Evolutionary conservation across 805 yeast species (phyloP).

Genomic region (Zygosaccharomyces bailii): DNA sequence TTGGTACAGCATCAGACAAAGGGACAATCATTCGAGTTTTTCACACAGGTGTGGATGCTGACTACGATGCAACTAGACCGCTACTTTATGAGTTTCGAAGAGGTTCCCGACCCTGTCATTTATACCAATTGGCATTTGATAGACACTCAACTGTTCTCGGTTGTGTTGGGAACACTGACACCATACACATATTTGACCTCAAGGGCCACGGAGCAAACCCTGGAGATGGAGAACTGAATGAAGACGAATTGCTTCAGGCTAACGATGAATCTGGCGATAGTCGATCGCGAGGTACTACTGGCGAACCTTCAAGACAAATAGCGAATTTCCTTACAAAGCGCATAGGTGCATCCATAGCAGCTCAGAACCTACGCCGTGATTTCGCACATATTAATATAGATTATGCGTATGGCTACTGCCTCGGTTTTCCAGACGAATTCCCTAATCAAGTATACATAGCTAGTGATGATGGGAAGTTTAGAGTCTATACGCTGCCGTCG

Average conservation of each 20-base stretch:
- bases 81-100: constrained; percentile 56
- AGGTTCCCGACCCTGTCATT: constrained; percentile 70
- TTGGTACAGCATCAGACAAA: constrained; percentile 67
- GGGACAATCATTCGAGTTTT: constrained; percentile 71
- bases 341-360: constrained; percentile 30
- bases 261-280: constrained; percentile 11
- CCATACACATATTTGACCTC: constrained; percentile 81
- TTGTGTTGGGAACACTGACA: constrained; percentile 82
- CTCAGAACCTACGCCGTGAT: constrained; percentile 31
- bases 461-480: constrained; percentile 30
- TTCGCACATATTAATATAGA: constrained; percentile 30
- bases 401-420: constrained; percentile 20
- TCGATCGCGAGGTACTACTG: constrained; percentile 7
- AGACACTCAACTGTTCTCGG: constrained; percentile 58
- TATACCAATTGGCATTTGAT: constrained; percentile 67
- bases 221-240: constrained; percentile 9
- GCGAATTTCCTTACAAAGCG: constrained; percentile 27
- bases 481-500: constrained; percentile 30
- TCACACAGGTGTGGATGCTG: constrained; percentile 48
- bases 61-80: constrained; percentile 20
- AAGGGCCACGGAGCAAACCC: constrained; percentile 37
- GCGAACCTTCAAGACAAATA: constrained; percentile 25
- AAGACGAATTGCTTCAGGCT: constrained; percentile 15
- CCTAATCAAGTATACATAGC: constrained; percentile 30
- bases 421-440: constrained; percentile 36